Conservation (phyloP, 306 rosid genomes). For the Begonia fuchsioides region DNA sequence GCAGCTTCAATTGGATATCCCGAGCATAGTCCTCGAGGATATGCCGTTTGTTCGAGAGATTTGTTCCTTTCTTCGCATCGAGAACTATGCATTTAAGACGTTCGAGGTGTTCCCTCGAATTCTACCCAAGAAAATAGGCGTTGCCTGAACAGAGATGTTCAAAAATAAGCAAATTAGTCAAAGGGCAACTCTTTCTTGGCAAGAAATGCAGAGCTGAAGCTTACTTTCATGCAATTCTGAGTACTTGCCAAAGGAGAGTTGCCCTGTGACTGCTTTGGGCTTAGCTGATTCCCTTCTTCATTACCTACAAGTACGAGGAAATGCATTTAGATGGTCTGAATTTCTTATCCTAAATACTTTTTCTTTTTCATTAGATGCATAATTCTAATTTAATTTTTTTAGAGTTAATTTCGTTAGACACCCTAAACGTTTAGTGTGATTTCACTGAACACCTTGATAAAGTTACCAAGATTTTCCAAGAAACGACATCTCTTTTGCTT, state of each 20-base stretch:
- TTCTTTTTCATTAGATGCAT: too few relatives aligned
- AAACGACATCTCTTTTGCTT: conserved; percentile 51
- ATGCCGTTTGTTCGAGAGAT: conserved; percentile 21
- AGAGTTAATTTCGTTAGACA: too few relatives aligned
- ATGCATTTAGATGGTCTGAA: too few relatives aligned
- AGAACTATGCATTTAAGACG: neutral
- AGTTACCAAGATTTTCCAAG: conserved; percentile 59
- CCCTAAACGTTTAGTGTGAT: too few relatives aligned
- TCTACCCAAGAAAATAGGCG: neutral
- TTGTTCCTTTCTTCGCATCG: conserved; percentile 14
- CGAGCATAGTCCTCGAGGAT: conserved; percentile 13
- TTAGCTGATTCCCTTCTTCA: conserved; percentile 4
- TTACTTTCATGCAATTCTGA: neutral
- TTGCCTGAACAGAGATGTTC: neutral
- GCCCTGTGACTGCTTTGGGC: conserved; percentile 30
- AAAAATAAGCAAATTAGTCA: conserved; percentile 24
- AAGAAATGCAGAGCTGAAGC: conserved; percentile 7
- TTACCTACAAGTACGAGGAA: too few relatives aligned
- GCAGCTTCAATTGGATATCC: neutral
- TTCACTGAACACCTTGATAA: conserved; percentile 56
- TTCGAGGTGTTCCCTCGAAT: neutral
- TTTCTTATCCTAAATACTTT: too few relatives aligned
- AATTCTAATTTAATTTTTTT: too few relatives aligned
- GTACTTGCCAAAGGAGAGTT: conserved; percentile 35
- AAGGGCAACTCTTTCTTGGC: conserved; percentile 34